These are phyloP conservation scores for Acanthamoeba healyi DNA, from an alignment of 208 protist genomes.

Conservation along the genomic window DNA sequence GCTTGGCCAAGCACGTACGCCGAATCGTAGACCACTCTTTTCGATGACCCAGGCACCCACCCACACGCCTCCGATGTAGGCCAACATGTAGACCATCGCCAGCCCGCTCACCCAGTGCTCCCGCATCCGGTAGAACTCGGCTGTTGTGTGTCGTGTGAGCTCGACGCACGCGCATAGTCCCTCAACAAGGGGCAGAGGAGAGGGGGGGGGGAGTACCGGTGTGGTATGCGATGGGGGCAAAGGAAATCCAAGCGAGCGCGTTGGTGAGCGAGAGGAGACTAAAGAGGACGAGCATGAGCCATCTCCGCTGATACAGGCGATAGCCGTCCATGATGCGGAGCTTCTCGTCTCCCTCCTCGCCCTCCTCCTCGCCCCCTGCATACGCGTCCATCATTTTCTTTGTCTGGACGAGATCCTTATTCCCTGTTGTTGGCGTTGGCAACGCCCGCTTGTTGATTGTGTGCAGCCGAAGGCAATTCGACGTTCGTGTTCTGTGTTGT, in stretches of 20 bases:
- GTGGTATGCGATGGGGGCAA: conserved; percentile 26
- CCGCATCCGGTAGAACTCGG: neutral
- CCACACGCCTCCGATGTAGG: conserved; percentile 40
- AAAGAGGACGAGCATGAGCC: conserved; percentile 54
- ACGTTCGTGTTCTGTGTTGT: no score
- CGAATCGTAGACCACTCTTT: conserved; percentile 35
- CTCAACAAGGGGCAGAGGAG: neutral
- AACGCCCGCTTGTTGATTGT: no score
- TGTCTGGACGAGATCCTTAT: no score
- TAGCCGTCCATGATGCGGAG: neutral
- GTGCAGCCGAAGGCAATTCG: no score
- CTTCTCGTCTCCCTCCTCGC: neutral
- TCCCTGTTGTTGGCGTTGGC: no score
- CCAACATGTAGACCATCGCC: conserved; percentile 52
- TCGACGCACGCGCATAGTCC: no score
- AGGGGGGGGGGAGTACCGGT: conserved; percentile 28
- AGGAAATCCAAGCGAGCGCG: conserved; percentile 73
- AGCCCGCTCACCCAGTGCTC: conserved; percentile 58
- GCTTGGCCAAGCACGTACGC: no score
- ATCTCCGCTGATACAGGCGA: neutral
- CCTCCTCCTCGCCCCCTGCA: no score
- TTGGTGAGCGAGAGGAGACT: conserved; percentile 9
- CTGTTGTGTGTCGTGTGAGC: no score
- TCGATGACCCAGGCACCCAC: conserved; percentile 45
- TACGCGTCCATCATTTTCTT: no score